These are phyloP conservation scores for Apiotrichum gamsii DNA, from an alignment of 1,284 basidiomycete genomes.

Conservation along the genomic window DNA sequence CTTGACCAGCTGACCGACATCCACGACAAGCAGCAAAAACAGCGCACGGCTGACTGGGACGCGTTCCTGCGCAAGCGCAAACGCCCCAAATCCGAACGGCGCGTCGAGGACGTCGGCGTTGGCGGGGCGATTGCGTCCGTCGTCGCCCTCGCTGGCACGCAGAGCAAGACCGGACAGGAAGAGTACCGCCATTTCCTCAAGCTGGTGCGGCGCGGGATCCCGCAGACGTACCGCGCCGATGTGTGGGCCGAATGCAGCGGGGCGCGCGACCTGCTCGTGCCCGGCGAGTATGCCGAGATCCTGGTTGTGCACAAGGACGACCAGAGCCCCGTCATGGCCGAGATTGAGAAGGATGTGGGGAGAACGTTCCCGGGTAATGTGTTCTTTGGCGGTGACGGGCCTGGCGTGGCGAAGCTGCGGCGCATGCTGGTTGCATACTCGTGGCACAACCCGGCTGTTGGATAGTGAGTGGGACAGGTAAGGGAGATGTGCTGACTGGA, in stretches of 20 bases:
- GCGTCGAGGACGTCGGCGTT: constrained; percentile 21
- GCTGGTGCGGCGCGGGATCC: constrained; percentile 77
- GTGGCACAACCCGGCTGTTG: constrained; percentile 74
- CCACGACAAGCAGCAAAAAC: constrained; percentile 73
- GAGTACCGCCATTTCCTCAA: constrained; percentile 73
- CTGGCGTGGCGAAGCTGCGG: constrained; percentile 81
- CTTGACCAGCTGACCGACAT: constrained; percentile 76
- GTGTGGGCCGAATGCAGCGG: constrained; percentile 76
- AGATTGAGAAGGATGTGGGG: constrained; percentile 91
- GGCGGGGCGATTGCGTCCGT: constrained; percentile 12
- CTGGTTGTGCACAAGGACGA: constrained; percentile 57
- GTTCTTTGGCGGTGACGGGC: constrained; percentile 81
- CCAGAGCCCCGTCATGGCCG: constrained; percentile 57
- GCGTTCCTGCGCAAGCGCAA: constrained; percentile 58
- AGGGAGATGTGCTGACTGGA: constrained; percentile 34
- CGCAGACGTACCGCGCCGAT: constrained; percentile 78
- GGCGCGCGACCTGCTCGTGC: constrained; percentile 82
- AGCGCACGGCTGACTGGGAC: constrained; percentile 79
- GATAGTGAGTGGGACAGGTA: constrained; percentile 51
- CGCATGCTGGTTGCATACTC: constrained; percentile 86
- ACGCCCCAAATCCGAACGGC: constrained; percentile 9
- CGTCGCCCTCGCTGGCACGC: constrained; percentile 51
- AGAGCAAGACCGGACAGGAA: constrained; percentile 57
- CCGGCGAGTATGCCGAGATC: constrained; percentile 82
- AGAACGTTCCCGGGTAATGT: constrained; percentile 92